Conservation (phyloP, 108 stramenopile genomes). For the Skeletonema costatum region DNA sequence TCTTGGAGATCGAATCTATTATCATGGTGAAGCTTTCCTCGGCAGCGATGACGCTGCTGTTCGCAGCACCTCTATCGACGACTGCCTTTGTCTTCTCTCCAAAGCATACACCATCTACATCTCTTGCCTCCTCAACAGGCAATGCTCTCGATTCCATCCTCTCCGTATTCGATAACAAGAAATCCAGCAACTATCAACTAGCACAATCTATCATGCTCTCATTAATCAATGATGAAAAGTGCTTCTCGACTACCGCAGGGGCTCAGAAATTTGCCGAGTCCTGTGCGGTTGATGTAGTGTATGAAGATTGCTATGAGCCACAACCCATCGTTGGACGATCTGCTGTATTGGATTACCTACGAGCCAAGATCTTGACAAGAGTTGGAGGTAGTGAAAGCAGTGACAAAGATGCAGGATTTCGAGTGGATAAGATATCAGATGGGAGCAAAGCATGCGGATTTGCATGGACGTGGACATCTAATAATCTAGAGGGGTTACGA, state of each 20-base stretch:
- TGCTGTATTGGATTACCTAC: conserved; percentile 24
- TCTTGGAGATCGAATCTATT: no score
- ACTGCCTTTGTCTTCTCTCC: background rate
- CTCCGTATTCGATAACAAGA: background rate
- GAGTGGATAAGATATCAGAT: conserved; percentile 75
- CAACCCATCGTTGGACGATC: conserved; percentile 67
- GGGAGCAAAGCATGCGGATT: conserved; percentile 73
- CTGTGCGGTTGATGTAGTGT: conserved; percentile 62
- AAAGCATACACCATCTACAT: background rate
- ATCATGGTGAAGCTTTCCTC: background rate
- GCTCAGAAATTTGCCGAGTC: conserved; percentile 68
- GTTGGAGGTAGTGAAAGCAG: conserved; percentile 42
- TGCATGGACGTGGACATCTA: conserved; percentile 75
- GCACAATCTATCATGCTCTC: conserved; percentile 37
- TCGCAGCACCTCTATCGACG: background rate
- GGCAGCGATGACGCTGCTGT: background rate
- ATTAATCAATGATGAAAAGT: conserved; percentile 54
- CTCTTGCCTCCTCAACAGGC: background rate
- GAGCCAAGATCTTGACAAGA: conserved; percentile 8
- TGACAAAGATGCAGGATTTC: conserved; percentile 47
- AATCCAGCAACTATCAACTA: conserved; percentile 11
- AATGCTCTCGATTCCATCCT: conserved; percentile 3
- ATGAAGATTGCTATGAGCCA: conserved; percentile 75
- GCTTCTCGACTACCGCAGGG: conserved; percentile 54
- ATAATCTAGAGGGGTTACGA: conserved; percentile 64